Base-by-base conservation (phyloP, 257 asterid genomes). In the Capsicum chinense region DNA sequence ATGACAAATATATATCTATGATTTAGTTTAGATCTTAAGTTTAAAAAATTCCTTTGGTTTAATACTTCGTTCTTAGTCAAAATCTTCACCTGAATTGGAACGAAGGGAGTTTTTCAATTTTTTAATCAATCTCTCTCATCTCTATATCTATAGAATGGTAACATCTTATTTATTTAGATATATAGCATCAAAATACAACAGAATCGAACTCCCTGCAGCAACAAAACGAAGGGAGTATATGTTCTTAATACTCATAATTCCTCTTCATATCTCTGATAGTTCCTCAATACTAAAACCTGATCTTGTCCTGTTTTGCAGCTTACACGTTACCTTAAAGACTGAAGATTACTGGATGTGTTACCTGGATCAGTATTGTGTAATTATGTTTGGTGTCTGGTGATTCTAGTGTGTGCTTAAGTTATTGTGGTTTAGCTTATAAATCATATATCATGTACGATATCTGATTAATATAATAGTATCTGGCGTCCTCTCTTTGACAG, bases 321-420 rank as follows among this genome's bases (percentile, higher is more conserved):
- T 93, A 92, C 83, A 89, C 92, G 8, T 54, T 93, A 87, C 97
- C 97, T 69, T 90, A 87, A 89, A 85, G 79, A 64, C 16, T 81
- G 87, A 79, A 84, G 88, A 64, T 42, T 79, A 5, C 83, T 26
- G 47, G 67, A 58, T 68, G 26, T 48, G 86, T 57, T 63, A 4
- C 50, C 13, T 58, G 64, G 59, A 56, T 56, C 17, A 19, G 37
- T 13, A 21, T 42, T 70, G 17, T 70, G 9, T 70, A 9, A 35
- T 70, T n/a, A 1, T 16, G 56, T 74, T 64, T 60, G 70, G 83
- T 16, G 44, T 74, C 56, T 60, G 70, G 80, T 64, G 57, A 57
- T 74, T 47, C 17, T 50, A 10, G 11, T 39, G 13, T 86, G 48
- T 67, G 16, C 47, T 26, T 33, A 4, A 47, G 42, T 21, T 21